phyloP scores from a whole-genome alignment of 768 basidiomycete genomes.

The Trametes maxima region DNA sequence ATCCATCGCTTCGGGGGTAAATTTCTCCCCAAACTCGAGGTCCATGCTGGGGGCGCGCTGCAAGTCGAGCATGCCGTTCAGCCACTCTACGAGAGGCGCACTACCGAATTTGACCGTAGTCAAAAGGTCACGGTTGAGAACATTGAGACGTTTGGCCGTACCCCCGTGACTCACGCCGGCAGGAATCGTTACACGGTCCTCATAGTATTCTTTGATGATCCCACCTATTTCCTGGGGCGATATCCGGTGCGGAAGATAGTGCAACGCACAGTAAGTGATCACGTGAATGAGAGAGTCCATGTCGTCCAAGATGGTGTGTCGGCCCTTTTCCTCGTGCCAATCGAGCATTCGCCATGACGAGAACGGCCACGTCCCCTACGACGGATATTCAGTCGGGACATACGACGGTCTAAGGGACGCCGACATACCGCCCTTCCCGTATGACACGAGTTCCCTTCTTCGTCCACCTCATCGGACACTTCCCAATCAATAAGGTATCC shows the following conservation, averaged over 20 bases:
- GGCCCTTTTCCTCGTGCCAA: not conserved
- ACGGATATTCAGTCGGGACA: too few relatives aligned
- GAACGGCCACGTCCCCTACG: conserved; percentile 9
- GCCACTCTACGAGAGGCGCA: not conserved
- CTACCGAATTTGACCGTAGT: not conserved
- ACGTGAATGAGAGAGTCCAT: not conserved
- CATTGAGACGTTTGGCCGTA: not conserved
- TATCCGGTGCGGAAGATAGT: not conserved
- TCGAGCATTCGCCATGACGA: conserved; percentile 7
- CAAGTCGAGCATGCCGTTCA: not conserved
- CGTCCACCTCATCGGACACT: not conserved
- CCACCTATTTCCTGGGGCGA: not conserved
- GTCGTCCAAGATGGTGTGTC: not conserved
- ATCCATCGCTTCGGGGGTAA: not conserved
- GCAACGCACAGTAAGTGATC: not conserved
- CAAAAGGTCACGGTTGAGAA: not conserved
- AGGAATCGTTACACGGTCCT: too few relatives aligned
- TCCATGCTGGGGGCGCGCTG: not conserved
- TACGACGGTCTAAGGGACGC: not conserved
- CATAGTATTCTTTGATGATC: not conserved
- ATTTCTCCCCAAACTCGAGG: not conserved
- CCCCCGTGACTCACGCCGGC: not conserved
- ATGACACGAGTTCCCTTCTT: not conserved
- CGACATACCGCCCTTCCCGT: not conserved
- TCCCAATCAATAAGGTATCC: conserved; percentile 20